Percentiles rank a stretch among this genome's conserved stretches.
Evolutionary conservation across 495 filamentous ascomycete species (phyloP).

Genomic region (Aspergillus nanangensis): DNA sequence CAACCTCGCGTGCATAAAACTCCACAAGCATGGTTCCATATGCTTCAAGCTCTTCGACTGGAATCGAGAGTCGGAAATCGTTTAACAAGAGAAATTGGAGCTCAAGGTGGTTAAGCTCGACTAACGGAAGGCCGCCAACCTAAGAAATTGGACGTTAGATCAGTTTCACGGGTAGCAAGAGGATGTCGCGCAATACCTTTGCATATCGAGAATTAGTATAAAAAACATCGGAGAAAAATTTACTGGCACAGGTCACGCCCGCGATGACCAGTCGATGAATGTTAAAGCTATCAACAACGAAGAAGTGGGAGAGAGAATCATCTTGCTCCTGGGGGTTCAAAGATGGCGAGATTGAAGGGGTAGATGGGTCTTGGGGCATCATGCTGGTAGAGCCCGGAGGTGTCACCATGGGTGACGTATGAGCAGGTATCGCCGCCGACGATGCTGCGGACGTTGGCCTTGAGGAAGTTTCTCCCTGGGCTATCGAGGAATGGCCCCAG

Average conservation of each 20-base stretch:
- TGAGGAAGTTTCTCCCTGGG: background rate
- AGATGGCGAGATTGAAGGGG: slow-evolving; percentile 29
- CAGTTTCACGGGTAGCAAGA: too few species aligned
- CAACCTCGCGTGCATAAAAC: slow-evolving; percentile 91
- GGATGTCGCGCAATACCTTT: slow-evolving; percentile 60
- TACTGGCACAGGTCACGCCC: slow-evolving; percentile 96
- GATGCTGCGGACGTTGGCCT: slow-evolving; percentile 11
- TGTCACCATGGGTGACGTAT: slow-evolving; percentile 31
- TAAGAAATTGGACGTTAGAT: too few species aligned
- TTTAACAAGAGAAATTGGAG: slow-evolving; percentile 95
- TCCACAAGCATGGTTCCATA: slow-evolving; percentile 99
- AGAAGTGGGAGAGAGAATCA: slow-evolving; percentile 71
- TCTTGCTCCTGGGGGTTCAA: slow-evolving; percentile 43
- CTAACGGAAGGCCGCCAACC: slow-evolving; percentile 96
- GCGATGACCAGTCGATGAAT: slow-evolving; percentile 97
- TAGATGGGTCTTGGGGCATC: slow-evolving; percentile 28
- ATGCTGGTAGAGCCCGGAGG: slow-evolving; percentile 31
- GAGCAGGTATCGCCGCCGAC: slow-evolving; percentile 10
- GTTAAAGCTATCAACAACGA: slow-evolving; percentile 98
- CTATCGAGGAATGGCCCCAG: slow-evolving; percentile 16
- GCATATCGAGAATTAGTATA: slow-evolving; percentile 99
- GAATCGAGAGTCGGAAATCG: slow-evolving; percentile 91
- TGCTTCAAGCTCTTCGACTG: slow-evolving; percentile 92
- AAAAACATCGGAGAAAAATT: slow-evolving; percentile 99
- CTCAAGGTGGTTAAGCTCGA: slow-evolving; percentile 94